Base-by-base conservation (phyloP, 768 basidiomycete genomes). In the Cantharellus cinnabarinus region DNA sequence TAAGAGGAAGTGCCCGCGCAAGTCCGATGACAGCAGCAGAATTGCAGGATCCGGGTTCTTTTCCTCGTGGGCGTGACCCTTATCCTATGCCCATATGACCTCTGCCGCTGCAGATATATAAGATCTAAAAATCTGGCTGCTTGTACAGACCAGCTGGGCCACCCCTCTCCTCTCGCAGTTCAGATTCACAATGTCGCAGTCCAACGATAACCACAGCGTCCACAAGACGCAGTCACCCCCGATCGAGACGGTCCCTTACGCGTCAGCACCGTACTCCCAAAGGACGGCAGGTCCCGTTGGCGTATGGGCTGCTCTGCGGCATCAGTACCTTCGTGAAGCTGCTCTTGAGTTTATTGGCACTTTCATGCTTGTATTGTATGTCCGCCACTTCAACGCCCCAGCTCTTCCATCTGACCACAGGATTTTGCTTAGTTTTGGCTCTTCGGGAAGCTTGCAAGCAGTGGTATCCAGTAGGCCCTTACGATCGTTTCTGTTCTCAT, bases 321-420 rank as follows among this genome's bases (percentile, higher is more conserved):
- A 55, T 10, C 10, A 37, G 7, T 65, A 66, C 52, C 65, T 82
- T 42, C 73, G 77, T 60, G 81, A 84, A 67, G 76, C 80, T 10
- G 75, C 73, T 40, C 81, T 79, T 15, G 82, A 83, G 67, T 81
- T 82, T 63, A 64, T 82, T 51, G 81, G 81, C n/a, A 73, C 75
- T 4, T 75, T 75, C 64, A 70, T 82, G 39, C 69, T 83, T 4
- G 70, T 81, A 58, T 75, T 81, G n/a, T 56, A 10, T 54, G 66
- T 54, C 7, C 7, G 14, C 52, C 52, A 10, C 7, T 10, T 37
- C 10, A 10, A 7, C 10, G 10, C 35, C 35, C 35, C 52, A 7
- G 38, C 52, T 1, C 35, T 54, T 37, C 52, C 7, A 14, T 7
- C 52, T 54, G 52, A 54, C 38, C 7, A 37, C 35, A 37, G 7